Conservation (phyloP, 2,329 filamentous ascomycete species). For the Grosmannia huntii region DNA sequence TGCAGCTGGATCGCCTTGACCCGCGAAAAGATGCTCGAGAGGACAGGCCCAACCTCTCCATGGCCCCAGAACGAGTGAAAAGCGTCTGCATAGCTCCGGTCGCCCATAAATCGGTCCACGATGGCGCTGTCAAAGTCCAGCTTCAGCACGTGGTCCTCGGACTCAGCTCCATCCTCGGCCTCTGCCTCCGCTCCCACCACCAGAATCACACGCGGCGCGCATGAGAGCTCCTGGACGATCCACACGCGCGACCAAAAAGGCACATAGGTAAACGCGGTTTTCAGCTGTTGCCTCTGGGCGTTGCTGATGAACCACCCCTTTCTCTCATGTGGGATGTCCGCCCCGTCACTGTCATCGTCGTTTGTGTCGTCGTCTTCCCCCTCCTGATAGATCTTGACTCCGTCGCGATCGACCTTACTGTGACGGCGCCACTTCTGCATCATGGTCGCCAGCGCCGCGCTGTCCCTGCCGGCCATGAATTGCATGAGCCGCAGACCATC, state of each 20-base stretch:
- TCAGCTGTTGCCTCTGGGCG: background rate
- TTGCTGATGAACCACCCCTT: background rate
- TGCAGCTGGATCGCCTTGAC: constrained; percentile 2
- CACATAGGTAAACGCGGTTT: background rate
- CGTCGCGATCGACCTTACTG: background rate
- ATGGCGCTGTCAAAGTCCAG: constrained; percentile 6
- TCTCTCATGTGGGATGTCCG: background rate
- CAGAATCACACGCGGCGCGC: constrained; percentile 3
- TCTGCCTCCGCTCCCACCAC: background rate
- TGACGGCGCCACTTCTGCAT: background rate
- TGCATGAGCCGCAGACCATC: constrained; percentile 3
- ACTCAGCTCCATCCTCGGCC: background rate
- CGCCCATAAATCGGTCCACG: constrained; percentile 3
- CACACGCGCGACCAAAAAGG: constrained; percentile 9
- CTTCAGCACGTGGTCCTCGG: background rate
- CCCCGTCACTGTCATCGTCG: background rate
- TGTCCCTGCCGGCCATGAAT: background rate
- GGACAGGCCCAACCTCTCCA: background rate
- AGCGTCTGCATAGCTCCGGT: background rate
- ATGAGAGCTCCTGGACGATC: constrained; percentile 10
- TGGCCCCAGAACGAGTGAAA: constrained; percentile 4
- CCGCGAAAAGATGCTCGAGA: background rate
- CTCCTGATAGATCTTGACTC: background rate
- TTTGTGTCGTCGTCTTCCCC: background rate
- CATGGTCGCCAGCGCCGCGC: background rate